These are phyloP conservation scores for Solanum neorickii DNA, from an alignment of 257 asterid genomes.

Conservation along the genomic window DNA sequence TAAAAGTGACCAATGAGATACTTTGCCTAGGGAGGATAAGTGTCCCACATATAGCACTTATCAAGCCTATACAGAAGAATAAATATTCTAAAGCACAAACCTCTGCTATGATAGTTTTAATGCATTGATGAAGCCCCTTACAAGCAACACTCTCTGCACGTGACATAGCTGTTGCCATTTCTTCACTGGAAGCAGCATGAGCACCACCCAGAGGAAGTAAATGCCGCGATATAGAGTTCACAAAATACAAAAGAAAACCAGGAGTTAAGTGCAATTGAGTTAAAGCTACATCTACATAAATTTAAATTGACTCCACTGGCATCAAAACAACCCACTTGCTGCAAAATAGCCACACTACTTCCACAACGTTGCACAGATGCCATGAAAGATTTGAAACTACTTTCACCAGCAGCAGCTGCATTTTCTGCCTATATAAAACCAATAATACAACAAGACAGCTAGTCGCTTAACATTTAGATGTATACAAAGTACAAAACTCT, in stretches of 20 bases:
- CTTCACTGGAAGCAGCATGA: conserved; percentile 94
- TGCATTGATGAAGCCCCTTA: conserved; percentile 98
- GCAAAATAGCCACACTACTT: conserved; percentile 97
- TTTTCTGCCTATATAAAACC: conserved; percentile 70
- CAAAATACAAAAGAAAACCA: conserved; percentile 56
- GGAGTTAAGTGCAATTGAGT: background rate
- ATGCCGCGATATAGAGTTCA: conserved; percentile 85
- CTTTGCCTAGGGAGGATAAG: background rate
- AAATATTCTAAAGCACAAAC: conserved; percentile 29
- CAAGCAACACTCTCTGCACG: conserved; percentile 91
- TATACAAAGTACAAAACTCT: background rate
- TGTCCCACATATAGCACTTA: background rate
- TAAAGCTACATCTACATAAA: background rate
- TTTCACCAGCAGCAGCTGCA: conserved; percentile 99
- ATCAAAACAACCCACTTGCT: conserved; percentile 60
- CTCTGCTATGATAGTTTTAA: conserved; percentile 97
- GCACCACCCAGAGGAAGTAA: conserved; percentile 93
- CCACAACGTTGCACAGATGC: conserved; percentile 96
- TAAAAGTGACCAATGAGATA: background rate
- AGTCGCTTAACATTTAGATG: background rate
- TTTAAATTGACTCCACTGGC: background rate
- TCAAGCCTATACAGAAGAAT: background rate
- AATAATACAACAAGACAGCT: conserved; percentile 1
- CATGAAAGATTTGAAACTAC: conserved; percentile 94
- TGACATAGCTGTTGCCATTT: conserved; percentile 95